Conservation (phyloP, 352 stramenopile genomes). For the Phytophthora niederhauseri region DNA sequence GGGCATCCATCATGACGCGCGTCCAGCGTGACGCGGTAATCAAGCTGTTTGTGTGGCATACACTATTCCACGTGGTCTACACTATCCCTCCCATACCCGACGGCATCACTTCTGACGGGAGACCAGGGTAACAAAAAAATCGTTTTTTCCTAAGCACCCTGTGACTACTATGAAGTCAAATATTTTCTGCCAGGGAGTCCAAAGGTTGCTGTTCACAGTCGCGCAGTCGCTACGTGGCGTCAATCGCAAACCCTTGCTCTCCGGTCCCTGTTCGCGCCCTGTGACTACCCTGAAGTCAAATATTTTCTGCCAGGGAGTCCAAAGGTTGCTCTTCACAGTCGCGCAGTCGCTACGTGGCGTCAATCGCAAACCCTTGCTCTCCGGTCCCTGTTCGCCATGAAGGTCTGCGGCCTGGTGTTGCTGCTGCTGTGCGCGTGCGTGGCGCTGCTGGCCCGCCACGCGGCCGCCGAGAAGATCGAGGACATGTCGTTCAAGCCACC, state of each 20-base stretch:
- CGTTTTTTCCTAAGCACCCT: no score
- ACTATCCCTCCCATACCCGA: not conserved
- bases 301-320: no score
- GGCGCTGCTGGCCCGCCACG: conserved; percentile 14
- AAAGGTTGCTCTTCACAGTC: no score
- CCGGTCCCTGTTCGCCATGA: conserved; percentile 21
- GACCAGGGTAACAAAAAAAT: not conserved
- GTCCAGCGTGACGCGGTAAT: not conserved
- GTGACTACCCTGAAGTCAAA: no score
- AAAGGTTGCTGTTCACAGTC: no score
- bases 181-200: no score
- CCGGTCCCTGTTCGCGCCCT: not conserved
- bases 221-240: conserved; percentile 37
- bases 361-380: conserved; percentile 26
- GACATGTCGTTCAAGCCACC: conserved; percentile 79
- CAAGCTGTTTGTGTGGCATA: not conserved
- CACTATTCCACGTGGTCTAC: not conserved
- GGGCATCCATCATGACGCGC: no score
- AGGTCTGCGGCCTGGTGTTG: conserved; percentile 36
- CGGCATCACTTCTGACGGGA: not conserved
- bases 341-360: conserved; percentile 37
- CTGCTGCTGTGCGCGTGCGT: conserved; percentile 41
- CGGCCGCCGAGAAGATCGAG: conserved; percentile 51
- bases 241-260: conserved; percentile 26
- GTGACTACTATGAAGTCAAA: no score